Conservation (phyloP, 495 filamentous ascomycete genomes). For the Lichenothelia convexa region DNA sequence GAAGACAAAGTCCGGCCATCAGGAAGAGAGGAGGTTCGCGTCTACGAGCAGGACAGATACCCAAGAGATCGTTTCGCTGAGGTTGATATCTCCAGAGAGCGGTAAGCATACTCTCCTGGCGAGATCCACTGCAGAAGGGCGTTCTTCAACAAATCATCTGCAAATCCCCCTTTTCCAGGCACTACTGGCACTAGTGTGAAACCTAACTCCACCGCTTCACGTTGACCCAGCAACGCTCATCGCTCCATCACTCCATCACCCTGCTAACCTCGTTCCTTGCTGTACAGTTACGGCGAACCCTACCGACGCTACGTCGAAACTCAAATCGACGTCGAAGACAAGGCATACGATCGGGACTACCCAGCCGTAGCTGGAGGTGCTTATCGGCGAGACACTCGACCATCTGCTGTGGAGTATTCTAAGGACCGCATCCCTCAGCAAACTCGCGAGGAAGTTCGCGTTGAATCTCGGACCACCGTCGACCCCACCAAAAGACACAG, state of each 20-base stretch:
- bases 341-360: constrained; percentile 28
- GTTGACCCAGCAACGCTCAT: constrained; percentile 6
- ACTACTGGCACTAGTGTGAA: no score
- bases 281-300: constrained; percentile 36
- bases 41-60: constrained; percentile 16
- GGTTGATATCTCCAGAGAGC: constrained; percentile 37
- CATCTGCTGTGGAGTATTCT: neutral
- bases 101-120: constrained; percentile 21
- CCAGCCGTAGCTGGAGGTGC: constrained; percentile 21
- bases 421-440: constrained; percentile 19
- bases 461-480: constrained; percentile 27
- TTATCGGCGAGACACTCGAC: no score
- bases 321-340: constrained; percentile 45
- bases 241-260: constrained; percentile 9
- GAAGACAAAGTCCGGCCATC: constrained; percentile 12
- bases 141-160: constrained; percentile 6
- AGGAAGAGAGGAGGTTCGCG: constrained; percentile 29
- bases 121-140: neutral
- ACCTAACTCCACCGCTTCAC: no score
- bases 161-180: constrained; percentile 6
- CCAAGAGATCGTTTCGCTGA: constrained; percentile 17
- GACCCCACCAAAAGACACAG: constrained; percentile 35
- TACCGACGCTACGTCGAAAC: constrained; percentile 35
- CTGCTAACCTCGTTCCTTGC: constrained; percentile 22
- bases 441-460: constrained; percentile 18